These are phyloP conservation scores for Moringa oleifera DNA, from an alignment of 345 rosid genomes.

Conservation along the genomic window DNA sequence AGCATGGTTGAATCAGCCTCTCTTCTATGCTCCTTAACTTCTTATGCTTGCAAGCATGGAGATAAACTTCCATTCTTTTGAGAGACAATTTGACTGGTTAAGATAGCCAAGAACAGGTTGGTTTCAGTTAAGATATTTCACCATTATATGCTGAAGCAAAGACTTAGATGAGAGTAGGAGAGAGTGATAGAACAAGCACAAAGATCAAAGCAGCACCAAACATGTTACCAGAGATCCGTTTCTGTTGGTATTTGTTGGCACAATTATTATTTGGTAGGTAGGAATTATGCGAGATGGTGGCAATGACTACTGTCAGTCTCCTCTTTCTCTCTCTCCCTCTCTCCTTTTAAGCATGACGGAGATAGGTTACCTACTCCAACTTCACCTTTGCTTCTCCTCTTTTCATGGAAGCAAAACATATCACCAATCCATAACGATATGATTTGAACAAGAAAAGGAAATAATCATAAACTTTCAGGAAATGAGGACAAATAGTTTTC, in stretches of 20 bases:
- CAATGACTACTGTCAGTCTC: neutral
- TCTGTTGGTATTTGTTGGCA: conserved; percentile 12
- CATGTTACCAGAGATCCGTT: neutral
- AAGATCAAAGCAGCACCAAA: no score
- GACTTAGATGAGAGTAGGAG: neutral
- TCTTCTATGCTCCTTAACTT: no score
- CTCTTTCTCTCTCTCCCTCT: neutral
- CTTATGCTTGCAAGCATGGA: no score
- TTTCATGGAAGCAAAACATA: neutral
- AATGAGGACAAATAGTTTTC: no score
- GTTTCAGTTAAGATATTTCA: conserved; percentile 5
- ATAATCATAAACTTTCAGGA: no score
- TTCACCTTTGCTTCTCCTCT: neutral
- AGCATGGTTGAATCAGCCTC: no score
- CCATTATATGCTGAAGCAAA: no score
- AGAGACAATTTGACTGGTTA: neutral
- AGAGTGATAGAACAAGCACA: neutral
- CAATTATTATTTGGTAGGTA: conserved; percentile 26
- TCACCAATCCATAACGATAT: neutral
- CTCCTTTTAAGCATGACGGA: conserved; percentile 10
- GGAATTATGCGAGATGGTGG: neutral
- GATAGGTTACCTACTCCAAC: conserved; percentile 18
- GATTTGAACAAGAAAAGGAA: neutral
- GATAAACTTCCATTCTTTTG: neutral
- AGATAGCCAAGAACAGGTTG: conserved; percentile 3